Percentiles rank a stretch among this genome's conserved stretches.
These are phyloP conservation scores for Setaria italica DNA, from an alignment of 202 grass and related monocot genomes.

Conservation along the genomic window DNA sequence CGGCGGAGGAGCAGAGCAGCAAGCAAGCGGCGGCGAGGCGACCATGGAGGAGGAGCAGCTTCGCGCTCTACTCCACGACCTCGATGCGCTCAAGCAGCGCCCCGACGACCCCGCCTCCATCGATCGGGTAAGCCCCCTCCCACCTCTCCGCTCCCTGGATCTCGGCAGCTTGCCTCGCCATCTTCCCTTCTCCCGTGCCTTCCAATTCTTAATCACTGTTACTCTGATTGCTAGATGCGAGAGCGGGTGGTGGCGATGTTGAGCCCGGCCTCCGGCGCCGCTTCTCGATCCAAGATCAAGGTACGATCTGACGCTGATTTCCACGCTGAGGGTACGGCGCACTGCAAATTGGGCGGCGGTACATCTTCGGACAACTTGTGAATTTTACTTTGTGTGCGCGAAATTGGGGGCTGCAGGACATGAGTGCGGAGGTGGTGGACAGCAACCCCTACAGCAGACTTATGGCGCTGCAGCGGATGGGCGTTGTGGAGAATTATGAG, in stretches of 20 bases:
- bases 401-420: constrained; percentile 65
- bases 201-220: background rate
- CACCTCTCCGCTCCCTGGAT: background rate
- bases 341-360: no score
- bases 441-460: constrained; percentile 94
- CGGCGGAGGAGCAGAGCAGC: background rate
- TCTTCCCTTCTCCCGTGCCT: background rate
- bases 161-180: background rate
- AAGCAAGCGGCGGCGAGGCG: background rate
- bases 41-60: constrained; percentile 68
- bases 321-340: no score
- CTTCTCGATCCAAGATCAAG: constrained; percentile 64
- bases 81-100: constrained; percentile 62
- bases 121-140: constrained; percentile 46
- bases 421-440: constrained; percentile 94
- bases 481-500: constrained; percentile 92
- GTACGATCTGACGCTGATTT: constrained; percentile 41
- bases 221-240: constrained; percentile 53
- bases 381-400: background rate
- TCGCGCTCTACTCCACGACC: constrained; percentile 52
- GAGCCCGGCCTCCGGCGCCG: constrained; percentile 33
- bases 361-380: background rate
- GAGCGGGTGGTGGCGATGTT: constrained; percentile 51
- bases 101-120: constrained; percentile 46
- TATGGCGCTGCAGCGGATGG: constrained; percentile 98